Evolutionary conservation across 805 yeast species (phyloP).

Genomic region (Teunomyces funiuensis): DNA sequence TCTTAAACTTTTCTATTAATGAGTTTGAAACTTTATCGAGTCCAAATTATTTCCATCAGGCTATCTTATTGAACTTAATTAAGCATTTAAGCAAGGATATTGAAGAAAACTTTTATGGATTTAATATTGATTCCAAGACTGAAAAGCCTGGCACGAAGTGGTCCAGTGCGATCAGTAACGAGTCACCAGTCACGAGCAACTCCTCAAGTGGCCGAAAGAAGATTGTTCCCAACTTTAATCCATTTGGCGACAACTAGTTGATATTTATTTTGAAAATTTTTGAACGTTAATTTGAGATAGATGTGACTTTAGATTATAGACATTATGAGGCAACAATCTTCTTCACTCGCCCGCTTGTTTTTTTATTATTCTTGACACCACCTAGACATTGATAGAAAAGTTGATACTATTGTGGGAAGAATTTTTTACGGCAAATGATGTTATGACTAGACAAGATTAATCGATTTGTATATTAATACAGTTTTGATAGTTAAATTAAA

Average conservation of each 20-base stretch:
- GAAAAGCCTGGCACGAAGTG: slow-evolving; percentile 2
- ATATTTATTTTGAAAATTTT: slow-evolving; percentile 1
- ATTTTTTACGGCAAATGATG: slow-evolving; percentile 1
- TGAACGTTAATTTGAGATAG: not conserved
- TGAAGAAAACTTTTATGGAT: slow-evolving; percentile 43
- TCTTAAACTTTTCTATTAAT: slow-evolving; percentile 43
- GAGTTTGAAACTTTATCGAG: slow-evolving; percentile 40
- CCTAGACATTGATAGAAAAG: not conserved
- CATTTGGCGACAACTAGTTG: slow-evolving; percentile 23
- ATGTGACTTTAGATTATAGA: slow-evolving; percentile 3
- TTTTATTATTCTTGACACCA: not conserved
- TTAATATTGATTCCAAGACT: slow-evolving; percentile 16
- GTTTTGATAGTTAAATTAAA: too few species aligned
- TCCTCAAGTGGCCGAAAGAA: slow-evolving; percentile 10
- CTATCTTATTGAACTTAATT: slow-evolving; percentile 48
- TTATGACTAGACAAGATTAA: not conserved
- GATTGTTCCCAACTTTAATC: slow-evolving; percentile 25
- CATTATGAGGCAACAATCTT: not conserved
- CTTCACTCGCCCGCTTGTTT: not conserved
- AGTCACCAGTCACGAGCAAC: slow-evolving; percentile 3
- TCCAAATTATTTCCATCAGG: slow-evolving; percentile 54
- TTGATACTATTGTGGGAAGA: not conserved
- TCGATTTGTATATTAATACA: not conserved
- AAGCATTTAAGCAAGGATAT: slow-evolving; percentile 44
- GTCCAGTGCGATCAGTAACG: not conserved